Conservation (phyloP, 306 rosid species). For the Cucumis melo region DNA sequence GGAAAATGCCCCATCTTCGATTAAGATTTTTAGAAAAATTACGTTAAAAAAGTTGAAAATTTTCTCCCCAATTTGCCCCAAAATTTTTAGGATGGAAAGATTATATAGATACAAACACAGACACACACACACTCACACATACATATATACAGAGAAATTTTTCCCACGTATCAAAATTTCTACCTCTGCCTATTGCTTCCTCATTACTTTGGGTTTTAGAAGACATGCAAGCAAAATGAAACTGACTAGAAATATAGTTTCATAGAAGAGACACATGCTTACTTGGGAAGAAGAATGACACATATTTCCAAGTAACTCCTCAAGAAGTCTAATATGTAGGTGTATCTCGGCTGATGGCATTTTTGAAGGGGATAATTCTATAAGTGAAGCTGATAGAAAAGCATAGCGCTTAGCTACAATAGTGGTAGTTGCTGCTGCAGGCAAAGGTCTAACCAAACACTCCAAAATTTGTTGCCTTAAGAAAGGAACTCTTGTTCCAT, state of each 20-base stretch:
- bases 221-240: not conserved
- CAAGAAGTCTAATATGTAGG: slow-evolving; percentile 68
- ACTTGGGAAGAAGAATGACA: slow-evolving; percentile 97
- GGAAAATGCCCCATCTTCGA: not conserved
- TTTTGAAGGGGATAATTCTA: slow-evolving; percentile 79
- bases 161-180: not conserved
- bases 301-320: slow-evolving; percentile 82
- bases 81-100: too few relatives aligned
- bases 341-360: slow-evolving; percentile 66
- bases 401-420: slow-evolving; percentile 82
- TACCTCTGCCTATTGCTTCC: not conserved
- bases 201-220: not conserved
- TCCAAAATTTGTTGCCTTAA: slow-evolving; percentile 83
- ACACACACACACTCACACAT: too few relatives aligned
- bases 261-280: slow-evolving; percentile 22
- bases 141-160: not conserved
- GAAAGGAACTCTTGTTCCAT: slow-evolving; percentile 81
- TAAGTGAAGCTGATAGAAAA: slow-evolving; percentile 86
- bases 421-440: slow-evolving; percentile 80
- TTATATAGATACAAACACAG: too few relatives aligned
- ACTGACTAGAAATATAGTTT: not conserved
- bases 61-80: not conserved
- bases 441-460: slow-evolving; percentile 61
- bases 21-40: too few relatives aligned
- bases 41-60: not conserved